phyloP scores from a whole-genome alignment of 176 grass and related monocot species.

The Bothriochloa decipiens region DNA sequence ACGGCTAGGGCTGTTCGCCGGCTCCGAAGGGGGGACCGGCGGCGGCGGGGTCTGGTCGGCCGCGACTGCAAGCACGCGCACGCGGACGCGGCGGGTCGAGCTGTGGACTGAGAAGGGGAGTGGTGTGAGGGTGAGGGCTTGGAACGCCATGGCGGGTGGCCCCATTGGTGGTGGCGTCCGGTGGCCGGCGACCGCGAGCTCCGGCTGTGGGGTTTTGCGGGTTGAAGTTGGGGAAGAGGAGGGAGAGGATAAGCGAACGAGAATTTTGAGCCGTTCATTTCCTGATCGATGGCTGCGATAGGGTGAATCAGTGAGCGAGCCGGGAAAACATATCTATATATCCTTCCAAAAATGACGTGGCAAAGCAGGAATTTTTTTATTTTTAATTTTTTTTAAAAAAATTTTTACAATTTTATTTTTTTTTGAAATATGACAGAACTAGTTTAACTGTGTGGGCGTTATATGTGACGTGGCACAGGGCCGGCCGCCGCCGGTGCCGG shows the following conservation, averaged over 20 bases:
- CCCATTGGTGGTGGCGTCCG: slow-evolving; percentile 43
- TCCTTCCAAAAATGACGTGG: no score
- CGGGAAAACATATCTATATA: no score
- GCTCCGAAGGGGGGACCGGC: slow-evolving; percentile 29
- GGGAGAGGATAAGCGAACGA: slow-evolving; percentile 59
- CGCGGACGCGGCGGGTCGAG: not conserved
- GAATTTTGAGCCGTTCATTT: not conserved
- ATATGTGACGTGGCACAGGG: no score
- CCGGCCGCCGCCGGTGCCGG: no score
- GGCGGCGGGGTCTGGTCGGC: slow-evolving; percentile 47
- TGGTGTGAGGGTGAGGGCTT: slow-evolving; percentile 40
- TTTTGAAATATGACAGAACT: no score
- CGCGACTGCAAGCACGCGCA: slow-evolving; percentile 35
- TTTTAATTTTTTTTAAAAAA: no score
- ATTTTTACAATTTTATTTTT: no score
- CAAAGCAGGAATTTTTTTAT: no score
- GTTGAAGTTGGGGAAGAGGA: slow-evolving; percentile 37
- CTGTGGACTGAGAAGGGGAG: slow-evolving; percentile 1
- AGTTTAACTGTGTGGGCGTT: no score
- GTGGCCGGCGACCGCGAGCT: slow-evolving; percentile 12
- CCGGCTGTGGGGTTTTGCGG: slow-evolving; percentile 39
- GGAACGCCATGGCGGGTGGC: slow-evolving; percentile 55
- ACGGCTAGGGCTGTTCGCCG: slow-evolving; percentile 82
- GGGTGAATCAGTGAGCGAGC: no score
- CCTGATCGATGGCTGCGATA: no score